Evolutionary conservation across 2,329 filamentous ascomycete genomes (phyloP).

Genomic region (Chaetoscypha palmicola): DNA sequence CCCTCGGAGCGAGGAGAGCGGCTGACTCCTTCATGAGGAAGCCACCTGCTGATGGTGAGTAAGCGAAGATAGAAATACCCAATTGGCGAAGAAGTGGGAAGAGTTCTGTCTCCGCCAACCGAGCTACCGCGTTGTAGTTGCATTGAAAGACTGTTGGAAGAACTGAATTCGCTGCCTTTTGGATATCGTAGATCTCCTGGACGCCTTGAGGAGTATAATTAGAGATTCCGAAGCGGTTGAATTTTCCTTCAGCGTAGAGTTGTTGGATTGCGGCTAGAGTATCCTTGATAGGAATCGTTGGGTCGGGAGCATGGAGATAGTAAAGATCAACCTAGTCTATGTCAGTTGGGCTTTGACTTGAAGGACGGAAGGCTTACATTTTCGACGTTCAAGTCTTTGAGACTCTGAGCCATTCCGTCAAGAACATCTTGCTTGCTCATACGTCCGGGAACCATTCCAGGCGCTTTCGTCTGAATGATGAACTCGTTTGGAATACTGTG

Average conservation of each 20-base stretch:
- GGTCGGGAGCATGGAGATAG: slow-evolving; percentile 33
- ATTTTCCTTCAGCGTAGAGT: slow-evolving; percentile 29
- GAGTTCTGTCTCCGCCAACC: slow-evolving; percentile 52
- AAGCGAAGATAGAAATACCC: slow-evolving; percentile 53
- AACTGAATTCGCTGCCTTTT: slow-evolving; percentile 24
- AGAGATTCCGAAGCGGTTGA: slow-evolving; percentile 31
- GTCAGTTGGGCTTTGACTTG: background rate
- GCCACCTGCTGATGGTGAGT: slow-evolving; percentile 56
- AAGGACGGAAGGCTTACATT: slow-evolving; percentile 13
- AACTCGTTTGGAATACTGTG: slow-evolving; percentile 18
- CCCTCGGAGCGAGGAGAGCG: background rate
- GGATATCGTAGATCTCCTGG: slow-evolving; percentile 23
- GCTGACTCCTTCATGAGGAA: slow-evolving; percentile 40
- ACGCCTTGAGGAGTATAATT: slow-evolving; percentile 27
- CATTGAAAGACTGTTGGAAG: slow-evolving; percentile 31
- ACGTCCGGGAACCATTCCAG: slow-evolving; percentile 14
- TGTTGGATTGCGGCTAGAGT: slow-evolving; percentile 30
- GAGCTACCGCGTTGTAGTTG: slow-evolving; percentile 20
- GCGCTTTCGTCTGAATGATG: slow-evolving; percentile 25
- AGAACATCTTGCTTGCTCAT: slow-evolving; percentile 23
- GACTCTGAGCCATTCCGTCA: slow-evolving; percentile 20
- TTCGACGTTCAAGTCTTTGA: slow-evolving; percentile 19
- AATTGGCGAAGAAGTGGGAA: slow-evolving; percentile 51
- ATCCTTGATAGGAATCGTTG: slow-evolving; percentile 28
- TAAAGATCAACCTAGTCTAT: slow-evolving; percentile 58